These are phyloP conservation scores for Angomonas deanei DNA, from an alignment of 208 protist species.

Conservation along the genomic window DNA sequence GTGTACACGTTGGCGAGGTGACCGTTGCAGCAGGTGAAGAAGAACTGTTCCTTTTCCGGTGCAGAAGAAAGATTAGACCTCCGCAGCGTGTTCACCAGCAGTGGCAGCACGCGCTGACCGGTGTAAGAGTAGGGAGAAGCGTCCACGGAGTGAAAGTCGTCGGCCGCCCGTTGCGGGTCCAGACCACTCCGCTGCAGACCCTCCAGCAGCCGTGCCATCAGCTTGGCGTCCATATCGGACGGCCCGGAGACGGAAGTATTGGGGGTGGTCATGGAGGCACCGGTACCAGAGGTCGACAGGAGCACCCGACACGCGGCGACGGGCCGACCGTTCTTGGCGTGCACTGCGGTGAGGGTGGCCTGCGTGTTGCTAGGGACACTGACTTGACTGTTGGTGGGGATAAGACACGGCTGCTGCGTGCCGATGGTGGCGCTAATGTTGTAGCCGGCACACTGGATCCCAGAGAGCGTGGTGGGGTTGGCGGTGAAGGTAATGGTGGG, in stretches of 20 bases:
- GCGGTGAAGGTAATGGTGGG: constrained; percentile 53
- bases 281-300: constrained; percentile 8
- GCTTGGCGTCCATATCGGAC: constrained; percentile 27
- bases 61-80: not conserved
- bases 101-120: constrained; percentile 45
- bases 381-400: constrained; percentile 32
- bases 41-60: constrained; percentile 22
- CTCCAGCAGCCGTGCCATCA: constrained; percentile 62
- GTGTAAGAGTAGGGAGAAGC: constrained; percentile 20
- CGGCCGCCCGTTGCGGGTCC: constrained; percentile 27
- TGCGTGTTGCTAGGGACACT: constrained; percentile 24
- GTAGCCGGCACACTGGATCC: constrained; percentile 58
- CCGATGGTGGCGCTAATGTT: constrained; percentile 42
- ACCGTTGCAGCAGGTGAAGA: constrained; percentile 55
- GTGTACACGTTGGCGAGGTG: constrained; percentile 70
- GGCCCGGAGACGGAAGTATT: not conserved
- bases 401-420: constrained; percentile 35
- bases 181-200: constrained; percentile 47
- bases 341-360: constrained; percentile 36
- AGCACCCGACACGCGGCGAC: constrained; percentile 42
- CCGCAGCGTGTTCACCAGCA: constrained; percentile 46
- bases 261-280: not conserved
- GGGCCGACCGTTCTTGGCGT: constrained; percentile 23
- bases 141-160: constrained; percentile 31
- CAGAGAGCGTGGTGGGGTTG: constrained; percentile 18